These are phyloP conservation scores for Globisporangium yorkense DNA, from an alignment of 352 stramenopile species.

Conservation along the genomic window DNA sequence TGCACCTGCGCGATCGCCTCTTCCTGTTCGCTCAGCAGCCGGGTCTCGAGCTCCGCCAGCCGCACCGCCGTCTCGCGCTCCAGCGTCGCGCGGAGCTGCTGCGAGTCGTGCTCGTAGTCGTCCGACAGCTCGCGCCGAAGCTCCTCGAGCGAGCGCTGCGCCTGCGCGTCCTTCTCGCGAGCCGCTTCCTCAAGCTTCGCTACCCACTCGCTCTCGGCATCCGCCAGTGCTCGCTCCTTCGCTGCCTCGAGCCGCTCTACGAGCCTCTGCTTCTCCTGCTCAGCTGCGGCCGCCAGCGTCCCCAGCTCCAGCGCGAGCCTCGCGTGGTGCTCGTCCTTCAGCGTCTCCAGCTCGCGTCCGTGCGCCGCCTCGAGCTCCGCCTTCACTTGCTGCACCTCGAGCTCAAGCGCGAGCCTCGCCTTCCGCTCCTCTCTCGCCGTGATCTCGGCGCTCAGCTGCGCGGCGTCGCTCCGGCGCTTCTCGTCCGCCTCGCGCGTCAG, in stretches of 20 bases:
- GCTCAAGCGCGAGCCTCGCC: constrained; percentile 16
- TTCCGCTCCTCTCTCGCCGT: constrained; percentile 19
- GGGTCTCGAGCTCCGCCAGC: constrained; percentile 38
- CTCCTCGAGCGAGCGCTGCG: constrained; percentile 17
- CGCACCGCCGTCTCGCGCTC: constrained; percentile 22
- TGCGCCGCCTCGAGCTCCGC: constrained; percentile 12
- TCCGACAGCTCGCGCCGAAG: constrained; percentile 8
- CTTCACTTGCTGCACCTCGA: constrained; percentile 16
- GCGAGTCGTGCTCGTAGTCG: constrained; percentile 15
- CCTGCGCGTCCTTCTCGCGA: constrained; percentile 9
- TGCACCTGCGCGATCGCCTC: constrained; percentile 72
- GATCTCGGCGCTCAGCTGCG: constrained; percentile 17
- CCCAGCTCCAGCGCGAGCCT: constrained; percentile 12
- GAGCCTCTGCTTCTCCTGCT: constrained; percentile 15
- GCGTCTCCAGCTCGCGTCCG: neutral
- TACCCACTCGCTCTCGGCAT: constrained; percentile 24
- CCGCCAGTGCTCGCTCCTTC: constrained; percentile 9
- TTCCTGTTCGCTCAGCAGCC: constrained; percentile 52
- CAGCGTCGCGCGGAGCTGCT: constrained; percentile 32
- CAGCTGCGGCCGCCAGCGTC: constrained; percentile 10
- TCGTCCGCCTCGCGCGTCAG: constrained; percentile 30
- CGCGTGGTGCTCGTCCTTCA: constrained; percentile 3
- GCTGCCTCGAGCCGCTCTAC: constrained; percentile 3
- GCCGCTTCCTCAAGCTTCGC: constrained; percentile 9
- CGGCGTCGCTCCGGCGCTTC: constrained; percentile 16